Evolutionary conservation across 371 early-diverging fungal species (phyloP).

Genomic region (Saksenaea oblongispora): DNA sequence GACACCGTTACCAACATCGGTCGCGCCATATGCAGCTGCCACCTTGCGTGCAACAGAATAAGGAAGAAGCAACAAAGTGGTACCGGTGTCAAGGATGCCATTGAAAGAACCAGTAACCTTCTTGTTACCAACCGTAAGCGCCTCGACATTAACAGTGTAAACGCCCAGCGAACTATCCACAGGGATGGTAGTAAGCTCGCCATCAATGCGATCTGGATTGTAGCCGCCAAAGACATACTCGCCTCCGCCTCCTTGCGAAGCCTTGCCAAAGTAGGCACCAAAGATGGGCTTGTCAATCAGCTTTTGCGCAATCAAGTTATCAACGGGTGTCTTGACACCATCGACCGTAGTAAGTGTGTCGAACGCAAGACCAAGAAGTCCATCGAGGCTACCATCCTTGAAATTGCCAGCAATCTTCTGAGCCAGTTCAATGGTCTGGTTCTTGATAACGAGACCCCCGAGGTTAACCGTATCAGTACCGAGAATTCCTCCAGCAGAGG

Average conservation of each 20-base stretch:
- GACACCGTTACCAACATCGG: conserved; percentile 18
- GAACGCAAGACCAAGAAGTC: conserved; percentile 51
- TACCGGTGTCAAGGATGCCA: conserved; percentile 57
- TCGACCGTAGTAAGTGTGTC: conserved; percentile 42
- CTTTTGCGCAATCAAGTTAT: conserved; percentile 23
- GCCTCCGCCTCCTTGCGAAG: conserved; percentile 17
- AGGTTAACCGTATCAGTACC: conserved; percentile 26
- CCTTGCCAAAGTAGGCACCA: conserved; percentile 24
- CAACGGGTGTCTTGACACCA: conserved; percentile 34
- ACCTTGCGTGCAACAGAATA: conserved; percentile 23
- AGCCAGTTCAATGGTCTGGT: conserved; percentile 30
- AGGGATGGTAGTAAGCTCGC: conserved; percentile 39
- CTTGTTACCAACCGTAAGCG: background rate
- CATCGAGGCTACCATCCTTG: conserved; percentile 19
- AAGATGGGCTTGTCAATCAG: conserved; percentile 18
- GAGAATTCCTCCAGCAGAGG: conserved; percentile 34
- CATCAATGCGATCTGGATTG: conserved; percentile 33
- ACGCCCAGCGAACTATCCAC: conserved; percentile 27
- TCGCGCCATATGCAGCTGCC: conserved; percentile 15
- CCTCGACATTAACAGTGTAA: conserved; percentile 9
- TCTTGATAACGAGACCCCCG: conserved; percentile 26
- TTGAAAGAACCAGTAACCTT: background rate
- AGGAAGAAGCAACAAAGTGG: conserved; percentile 53
- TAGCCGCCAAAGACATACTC: conserved; percentile 50
- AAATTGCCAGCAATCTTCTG: conserved; percentile 18